These are phyloP conservation scores for Osmanthus fragrans DNA, from an alignment of 257 asterid genomes.

Conservation along the genomic window DNA sequence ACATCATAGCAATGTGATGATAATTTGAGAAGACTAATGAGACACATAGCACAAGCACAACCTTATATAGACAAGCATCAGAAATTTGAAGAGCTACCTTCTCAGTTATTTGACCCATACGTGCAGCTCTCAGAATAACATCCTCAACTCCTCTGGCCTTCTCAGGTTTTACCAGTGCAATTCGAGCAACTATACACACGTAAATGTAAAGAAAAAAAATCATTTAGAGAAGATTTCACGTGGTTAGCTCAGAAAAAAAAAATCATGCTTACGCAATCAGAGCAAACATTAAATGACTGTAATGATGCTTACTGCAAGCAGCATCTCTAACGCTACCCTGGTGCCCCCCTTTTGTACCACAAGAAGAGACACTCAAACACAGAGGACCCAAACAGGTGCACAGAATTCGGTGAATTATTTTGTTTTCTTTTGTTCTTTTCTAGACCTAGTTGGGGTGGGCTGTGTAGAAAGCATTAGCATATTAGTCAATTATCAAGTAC, in stretches of 20 bases:
- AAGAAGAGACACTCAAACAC: too few species aligned
- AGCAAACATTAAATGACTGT: background rate
- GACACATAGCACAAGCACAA: background rate
- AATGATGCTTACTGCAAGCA: background rate
- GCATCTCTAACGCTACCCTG: background rate
- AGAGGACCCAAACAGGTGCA: too few species aligned
- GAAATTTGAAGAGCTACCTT: slow-evolving; percentile 45
- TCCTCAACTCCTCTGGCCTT: slow-evolving; percentile 99
- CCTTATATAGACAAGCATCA: background rate
- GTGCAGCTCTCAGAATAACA: slow-evolving; percentile 84
- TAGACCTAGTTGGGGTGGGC: background rate
- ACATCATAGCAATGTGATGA: slow-evolving; percentile 1
- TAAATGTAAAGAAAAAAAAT: background rate
- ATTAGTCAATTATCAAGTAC: too few species aligned
- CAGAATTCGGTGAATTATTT: background rate
- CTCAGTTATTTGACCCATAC: slow-evolving; percentile 79
- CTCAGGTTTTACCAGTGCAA: slow-evolving; percentile 95
- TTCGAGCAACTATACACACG: slow-evolving; percentile 73
- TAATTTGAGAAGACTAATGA: background rate
- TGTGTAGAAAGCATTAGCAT: background rate
- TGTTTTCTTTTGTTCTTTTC: background rate
- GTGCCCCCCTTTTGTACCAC: background rate
- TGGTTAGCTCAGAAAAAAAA: background rate
- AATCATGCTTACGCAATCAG: background rate
- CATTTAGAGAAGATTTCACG: too few species aligned